A percentile compares a stretch with the other conserved stretches of the same genome.
Conservation (phyloP, 2,329 filamentous ascomycete genomes). For the Penicillium palitans region DNA sequence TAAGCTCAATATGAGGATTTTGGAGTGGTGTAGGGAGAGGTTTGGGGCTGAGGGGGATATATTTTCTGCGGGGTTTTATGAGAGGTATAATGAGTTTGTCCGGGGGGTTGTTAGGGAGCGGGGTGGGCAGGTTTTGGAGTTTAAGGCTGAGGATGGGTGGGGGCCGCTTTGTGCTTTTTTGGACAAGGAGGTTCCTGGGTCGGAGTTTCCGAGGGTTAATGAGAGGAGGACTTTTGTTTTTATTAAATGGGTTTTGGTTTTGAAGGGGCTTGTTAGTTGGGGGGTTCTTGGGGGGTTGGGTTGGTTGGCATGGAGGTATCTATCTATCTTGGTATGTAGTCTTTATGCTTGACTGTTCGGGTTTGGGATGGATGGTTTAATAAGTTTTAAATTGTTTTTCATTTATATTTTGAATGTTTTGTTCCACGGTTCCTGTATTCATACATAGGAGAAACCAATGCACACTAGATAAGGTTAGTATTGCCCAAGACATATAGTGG, state of each 20-base stretch:
- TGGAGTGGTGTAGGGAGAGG: slow-evolving; percentile 4
- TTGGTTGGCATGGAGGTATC: slow-evolving; percentile 6
- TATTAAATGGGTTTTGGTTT: slow-evolving; percentile 5
- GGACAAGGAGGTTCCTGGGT: not conserved
- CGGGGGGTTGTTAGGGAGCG: not conserved
- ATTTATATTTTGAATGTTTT: not conserved
- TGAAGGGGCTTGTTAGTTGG: slow-evolving; percentile 10
- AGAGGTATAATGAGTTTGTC: slow-evolving; percentile 7
- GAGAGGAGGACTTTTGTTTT: slow-evolving; percentile 6
- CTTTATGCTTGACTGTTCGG: too few species aligned
- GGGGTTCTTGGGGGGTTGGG: not conserved
- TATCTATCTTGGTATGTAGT: not conserved
- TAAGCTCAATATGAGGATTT: slow-evolving; percentile 10
- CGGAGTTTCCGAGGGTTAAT: slow-evolving; percentile 5
- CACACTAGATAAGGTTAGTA: not conserved
- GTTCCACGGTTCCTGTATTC: not conserved
- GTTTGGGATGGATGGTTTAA: not conserved
- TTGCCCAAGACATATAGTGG: too few species aligned
- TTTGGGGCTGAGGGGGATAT: not conserved
- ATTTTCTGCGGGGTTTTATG: not conserved
- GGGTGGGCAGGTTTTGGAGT: slow-evolving; percentile 1
- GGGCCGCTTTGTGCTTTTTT: slow-evolving; percentile 9
- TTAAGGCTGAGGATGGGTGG: slow-evolving; percentile 12
- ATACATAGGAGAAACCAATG: not conserved
- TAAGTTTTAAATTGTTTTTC: not conserved